A percentile compares a stretch with the other conserved stretches of the same genome.
These are phyloP conservation scores for Fusarium multiceps DNA, from an alignment of 2,329 filamentous ascomycete species.

Conservation along the genomic window DNA sequence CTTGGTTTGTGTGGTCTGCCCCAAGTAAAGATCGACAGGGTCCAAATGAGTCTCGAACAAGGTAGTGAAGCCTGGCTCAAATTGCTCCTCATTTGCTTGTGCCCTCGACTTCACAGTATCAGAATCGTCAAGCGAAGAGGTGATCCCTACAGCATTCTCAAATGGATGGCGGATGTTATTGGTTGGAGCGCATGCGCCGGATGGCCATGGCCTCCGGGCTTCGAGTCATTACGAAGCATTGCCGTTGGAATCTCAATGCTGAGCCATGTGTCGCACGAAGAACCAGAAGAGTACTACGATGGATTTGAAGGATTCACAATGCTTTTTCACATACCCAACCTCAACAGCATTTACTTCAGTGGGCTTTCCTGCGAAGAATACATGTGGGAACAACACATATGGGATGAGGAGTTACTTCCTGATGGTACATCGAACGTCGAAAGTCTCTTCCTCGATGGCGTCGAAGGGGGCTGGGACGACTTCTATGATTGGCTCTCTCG, in stretches of 20 bases:
- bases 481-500: fast-evolving
- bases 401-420: neutral
- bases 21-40: too few relatives aligned
- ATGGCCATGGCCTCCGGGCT: slow-evolving; percentile 25
- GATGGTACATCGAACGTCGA: neutral
- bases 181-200: neutral
- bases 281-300: neutral
- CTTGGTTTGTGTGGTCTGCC: too few relatives aligned
- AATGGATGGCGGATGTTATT: slow-evolving; percentile 8
- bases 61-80: slow-evolving; percentile 33
- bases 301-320: neutral
- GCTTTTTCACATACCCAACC: slow-evolving; percentile 8
- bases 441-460: slow-evolving; percentile 16
- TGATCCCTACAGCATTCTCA: neutral
- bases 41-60: neutral
- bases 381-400: neutral
- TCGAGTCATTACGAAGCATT: slow-evolving; percentile 16
- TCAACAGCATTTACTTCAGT: slow-evolving; percentile 14
- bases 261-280: neutral
- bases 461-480: neutral
- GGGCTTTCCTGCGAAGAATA: neutral
- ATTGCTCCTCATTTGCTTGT: slow-evolving; percentile 26
- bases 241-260: slow-evolving; percentile 3
- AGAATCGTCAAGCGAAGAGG: neutral
- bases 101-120: slow-evolving; percentile 24